Evolutionary conservation across 179 eudicot genomes (phyloP).

Genomic region (Corrigiola litoralis): DNA sequence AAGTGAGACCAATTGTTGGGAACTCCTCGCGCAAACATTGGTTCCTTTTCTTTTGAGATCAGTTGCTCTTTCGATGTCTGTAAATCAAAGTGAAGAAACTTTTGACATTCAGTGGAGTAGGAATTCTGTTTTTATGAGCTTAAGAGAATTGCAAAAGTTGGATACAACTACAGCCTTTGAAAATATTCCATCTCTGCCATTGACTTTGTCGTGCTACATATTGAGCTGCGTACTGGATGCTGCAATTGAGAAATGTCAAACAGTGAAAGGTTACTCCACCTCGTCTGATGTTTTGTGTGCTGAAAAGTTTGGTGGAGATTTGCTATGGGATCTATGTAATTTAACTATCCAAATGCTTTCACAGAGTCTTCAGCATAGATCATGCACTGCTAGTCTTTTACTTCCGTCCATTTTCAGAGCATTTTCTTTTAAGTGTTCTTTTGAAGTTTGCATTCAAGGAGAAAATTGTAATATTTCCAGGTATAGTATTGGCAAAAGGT

Average conservation of each 20-base stretch:
- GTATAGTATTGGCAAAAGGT: constrained; percentile 29
- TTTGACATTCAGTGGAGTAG: constrained; percentile 45
- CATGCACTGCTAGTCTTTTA: constrained; percentile 57
- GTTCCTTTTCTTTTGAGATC: constrained; percentile 63
- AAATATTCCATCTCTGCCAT: constrained; percentile 31
- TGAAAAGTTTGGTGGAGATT: constrained; percentile 42
- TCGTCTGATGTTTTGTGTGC: constrained; percentile 22
- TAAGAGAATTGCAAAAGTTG: constrained; percentile 20
- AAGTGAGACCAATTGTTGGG: constrained; percentile 60
- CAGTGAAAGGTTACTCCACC: constrained; percentile 22
- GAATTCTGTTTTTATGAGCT: constrained; percentile 20
- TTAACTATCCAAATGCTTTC: constrained; percentile 65
- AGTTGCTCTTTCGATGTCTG: constrained; percentile 58
- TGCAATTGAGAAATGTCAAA: constrained; percentile 37
- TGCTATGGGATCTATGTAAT: constrained; percentile 70
- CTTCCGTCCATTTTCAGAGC: constrained; percentile 64
- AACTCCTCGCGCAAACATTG: constrained; percentile 50
- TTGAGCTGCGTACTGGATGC: constrained; percentile 54
- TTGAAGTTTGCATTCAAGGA: constrained; percentile 50
- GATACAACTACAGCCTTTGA: constrained; percentile 1
- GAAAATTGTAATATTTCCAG: constrained; percentile 45
- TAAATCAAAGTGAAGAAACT: constrained; percentile 45
- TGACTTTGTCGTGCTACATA: constrained; percentile 58
- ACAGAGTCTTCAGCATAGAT: constrained; percentile 67
- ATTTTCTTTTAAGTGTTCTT: constrained; percentile 36